phyloP scores from a whole-genome alignment of 1,284 basidiomycete species.

The Mycena citricolor region DNA sequence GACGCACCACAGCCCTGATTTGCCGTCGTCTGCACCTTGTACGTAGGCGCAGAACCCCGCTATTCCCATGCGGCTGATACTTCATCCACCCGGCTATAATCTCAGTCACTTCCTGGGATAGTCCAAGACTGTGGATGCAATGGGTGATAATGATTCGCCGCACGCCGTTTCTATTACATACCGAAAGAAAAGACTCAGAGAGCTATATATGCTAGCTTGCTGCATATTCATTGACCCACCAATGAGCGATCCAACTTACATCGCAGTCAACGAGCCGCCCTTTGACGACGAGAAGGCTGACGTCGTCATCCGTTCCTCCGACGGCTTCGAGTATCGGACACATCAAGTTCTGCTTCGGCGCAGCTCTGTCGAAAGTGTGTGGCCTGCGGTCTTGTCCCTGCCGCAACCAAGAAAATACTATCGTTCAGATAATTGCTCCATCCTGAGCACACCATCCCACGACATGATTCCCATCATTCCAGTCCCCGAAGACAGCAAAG shows the following conservation, averaged over 20 bases:
- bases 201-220: neutral
- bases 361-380: slow-evolving; percentile 38
- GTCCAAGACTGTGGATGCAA: slow-evolving; percentile 1
- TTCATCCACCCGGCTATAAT: too few relatives aligned
- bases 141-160: neutral
- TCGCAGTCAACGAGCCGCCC: neutral
- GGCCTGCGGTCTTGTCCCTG: slow-evolving; percentile 36
- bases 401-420: slow-evolving; percentile 3
- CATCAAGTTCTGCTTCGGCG: slow-evolving; percentile 32
- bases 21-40: too few relatives aligned
- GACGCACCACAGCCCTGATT: too few relatives aligned
- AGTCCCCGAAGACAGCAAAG: slow-evolving; percentile 34
- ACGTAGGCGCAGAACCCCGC: too few relatives aligned
- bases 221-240: neutral
- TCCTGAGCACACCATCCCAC: slow-evolving; percentile 13
- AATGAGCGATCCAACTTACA: too few relatives aligned
- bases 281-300: slow-evolving; percentile 31
- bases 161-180: neutral
- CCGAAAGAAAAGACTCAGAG: slow-evolving; percentile 4
- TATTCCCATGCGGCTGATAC: too few relatives aligned
- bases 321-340: slow-evolving; percentile 37
- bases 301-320: slow-evolving; percentile 36
- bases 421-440: too few relatives aligned
- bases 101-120: too few relatives aligned
- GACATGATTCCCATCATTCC: slow-evolving; percentile 31